These are phyloP conservation scores for Phytophthora multivora DNA, from an alignment of 352 stramenopile genomes.

Conservation along the genomic window DNA sequence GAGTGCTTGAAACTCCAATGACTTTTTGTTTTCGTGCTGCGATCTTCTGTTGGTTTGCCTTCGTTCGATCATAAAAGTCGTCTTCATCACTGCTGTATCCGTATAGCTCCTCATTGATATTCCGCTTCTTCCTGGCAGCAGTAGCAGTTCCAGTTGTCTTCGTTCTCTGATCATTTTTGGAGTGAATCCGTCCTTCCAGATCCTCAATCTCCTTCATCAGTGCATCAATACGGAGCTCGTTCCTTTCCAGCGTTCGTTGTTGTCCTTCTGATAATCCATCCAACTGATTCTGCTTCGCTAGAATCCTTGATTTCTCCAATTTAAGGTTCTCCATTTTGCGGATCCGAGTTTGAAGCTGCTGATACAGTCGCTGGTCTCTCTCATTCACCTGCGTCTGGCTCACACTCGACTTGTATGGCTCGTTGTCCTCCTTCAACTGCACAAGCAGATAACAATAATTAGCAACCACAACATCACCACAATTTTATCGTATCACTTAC, in stretches of 20 bases:
- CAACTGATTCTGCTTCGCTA: constrained; percentile 73
- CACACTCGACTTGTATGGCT: constrained; percentile 62
- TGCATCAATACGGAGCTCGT: constrained; percentile 61
- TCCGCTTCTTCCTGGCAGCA: constrained; percentile 18
- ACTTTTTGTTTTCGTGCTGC: constrained; percentile 37
- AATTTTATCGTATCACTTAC: constrained; percentile 33
- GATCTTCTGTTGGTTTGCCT: constrained; percentile 58
- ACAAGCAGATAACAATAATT: constrained; percentile 8
- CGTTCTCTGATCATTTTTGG: constrained; percentile 53
- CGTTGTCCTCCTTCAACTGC: constrained; percentile 57
- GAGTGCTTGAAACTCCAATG: neutral
- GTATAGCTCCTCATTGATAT: constrained; percentile 44
- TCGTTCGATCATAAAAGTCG: constrained; percentile 81
- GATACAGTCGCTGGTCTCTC: constrained; percentile 81
- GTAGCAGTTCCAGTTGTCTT: constrained; percentile 26
- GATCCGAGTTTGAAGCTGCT: constrained; percentile 81
- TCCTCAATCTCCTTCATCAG: constrained; percentile 71
- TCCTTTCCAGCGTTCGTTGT: constrained; percentile 58
- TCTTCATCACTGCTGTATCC: constrained; percentile 76
- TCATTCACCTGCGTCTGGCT: constrained; percentile 47
- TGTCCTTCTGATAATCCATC: constrained; percentile 69
- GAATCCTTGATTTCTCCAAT: constrained; percentile 64
- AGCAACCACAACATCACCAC: neutral
- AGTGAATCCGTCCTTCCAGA: constrained; percentile 60
- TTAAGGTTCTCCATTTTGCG: constrained; percentile 85